Conservation (phyloP, 345 rosid genomes). For the Clarkia xantiana region DNA sequence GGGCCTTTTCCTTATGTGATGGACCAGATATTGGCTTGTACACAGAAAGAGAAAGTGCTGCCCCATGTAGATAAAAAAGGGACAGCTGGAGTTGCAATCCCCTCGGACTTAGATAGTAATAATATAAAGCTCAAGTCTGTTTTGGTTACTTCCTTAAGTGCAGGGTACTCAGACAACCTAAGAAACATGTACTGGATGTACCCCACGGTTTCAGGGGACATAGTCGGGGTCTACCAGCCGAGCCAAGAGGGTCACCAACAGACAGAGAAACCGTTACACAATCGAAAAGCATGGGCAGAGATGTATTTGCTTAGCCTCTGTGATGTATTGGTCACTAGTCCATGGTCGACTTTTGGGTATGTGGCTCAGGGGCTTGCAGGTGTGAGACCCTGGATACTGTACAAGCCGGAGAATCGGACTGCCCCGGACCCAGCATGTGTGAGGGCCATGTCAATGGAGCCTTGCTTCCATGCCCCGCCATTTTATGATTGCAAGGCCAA, state of each 20-base stretch:
- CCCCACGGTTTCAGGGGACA: slow-evolving; percentile 43
- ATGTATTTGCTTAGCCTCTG: slow-evolving; percentile 52
- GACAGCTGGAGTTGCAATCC: slow-evolving; percentile 4
- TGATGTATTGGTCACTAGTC: slow-evolving; percentile 45
- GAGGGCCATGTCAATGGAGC: slow-evolving; percentile 55
- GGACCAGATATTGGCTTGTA: slow-evolving; percentile 46
- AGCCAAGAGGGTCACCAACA: slow-evolving; percentile 64
- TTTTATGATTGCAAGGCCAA: slow-evolving; percentile 53
- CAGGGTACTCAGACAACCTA: slow-evolving; percentile 41
- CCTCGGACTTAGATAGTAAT: slow-evolving; percentile 11
- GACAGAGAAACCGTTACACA: slow-evolving; percentile 40
- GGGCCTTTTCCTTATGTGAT: slow-evolving; percentile 33
- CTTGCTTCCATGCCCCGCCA: slow-evolving; percentile 76
- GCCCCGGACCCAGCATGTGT: slow-evolving; percentile 37
- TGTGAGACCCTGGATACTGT: slow-evolving; percentile 55
- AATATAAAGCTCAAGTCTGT: slow-evolving; percentile 33
- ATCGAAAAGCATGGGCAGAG: slow-evolving; percentile 62
- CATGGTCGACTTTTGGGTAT: slow-evolving; percentile 71
- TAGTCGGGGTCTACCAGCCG: slow-evolving; percentile 44
- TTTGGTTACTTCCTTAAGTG: slow-evolving; percentile 37
- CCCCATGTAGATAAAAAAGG: slow-evolving; percentile 25
- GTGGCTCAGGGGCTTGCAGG: slow-evolving; percentile 72
- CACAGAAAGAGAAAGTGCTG: slow-evolving; percentile 25
- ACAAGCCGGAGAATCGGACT: slow-evolving; percentile 39
- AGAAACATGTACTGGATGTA: slow-evolving; percentile 45